Base-by-base conservation (phyloP, 1,284 basidiomycete species). In the Amylostereum areolatum region DNA sequence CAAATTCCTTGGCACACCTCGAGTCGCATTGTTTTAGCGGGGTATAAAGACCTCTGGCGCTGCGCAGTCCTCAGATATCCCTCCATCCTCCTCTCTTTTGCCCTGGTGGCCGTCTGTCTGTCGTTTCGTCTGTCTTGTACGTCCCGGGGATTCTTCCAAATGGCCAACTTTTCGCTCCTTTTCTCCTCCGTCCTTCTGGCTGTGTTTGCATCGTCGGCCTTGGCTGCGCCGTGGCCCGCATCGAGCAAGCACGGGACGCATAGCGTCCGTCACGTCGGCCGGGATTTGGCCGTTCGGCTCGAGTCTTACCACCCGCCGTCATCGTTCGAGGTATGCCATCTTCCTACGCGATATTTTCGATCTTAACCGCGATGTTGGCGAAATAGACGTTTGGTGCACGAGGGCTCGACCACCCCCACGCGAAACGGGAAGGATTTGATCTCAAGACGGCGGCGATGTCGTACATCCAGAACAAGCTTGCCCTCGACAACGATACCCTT, bases 291-390 rank as follows among this genome's bases (percentile, higher is more conserved):
- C 12, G 53, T 72, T 45, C 53, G 62, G 53, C 45, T 75, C 35
- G 66, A 69, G 59, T 59, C 66, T 39, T 77, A 66, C 62, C 68
- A 74, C 54, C 74, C 73, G 30, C 66, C 63, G 51, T 66, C 69
- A 7, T 66, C 68, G 4, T 75, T 66, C 60, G 69, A 74, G 63
- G 74, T 72, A 49, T 33, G 55, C 55, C 18, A 18, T 8, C 10
- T 5, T 5, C 12, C 11, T 30, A 0, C 10, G 40, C 12, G 7
- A 9, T 25, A 8, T 24, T 11, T 12, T 27, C 10, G 29, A 25
- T 4, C 25, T 43, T 44, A 18, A 18, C 18, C 18, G 18, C 18
- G 18, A 9, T 34, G 25, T 4, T 24, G 18, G 34, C 8, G 32
- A 43, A 12, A 10, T n/a, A 74, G 72, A 73, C 71, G 11, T 78